Conservation (phyloP, 2,329 filamentous ascomycete genomes). For the Trichoderma brevicompactum region DNA sequence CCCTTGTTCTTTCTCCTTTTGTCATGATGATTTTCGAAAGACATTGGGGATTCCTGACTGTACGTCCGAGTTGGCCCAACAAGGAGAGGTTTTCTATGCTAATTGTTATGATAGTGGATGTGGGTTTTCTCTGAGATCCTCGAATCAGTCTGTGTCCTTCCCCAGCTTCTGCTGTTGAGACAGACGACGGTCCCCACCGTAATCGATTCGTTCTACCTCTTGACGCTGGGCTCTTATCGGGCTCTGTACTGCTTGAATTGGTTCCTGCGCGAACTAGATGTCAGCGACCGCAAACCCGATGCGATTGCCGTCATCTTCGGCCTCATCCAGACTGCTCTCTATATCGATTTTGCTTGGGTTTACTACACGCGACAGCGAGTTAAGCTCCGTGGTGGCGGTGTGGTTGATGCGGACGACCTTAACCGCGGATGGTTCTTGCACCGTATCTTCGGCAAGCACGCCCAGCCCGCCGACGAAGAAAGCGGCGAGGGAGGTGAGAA, state of each 20-base stretch:
- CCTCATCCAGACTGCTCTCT: constrained; percentile 84
- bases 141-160: constrained; percentile 87
- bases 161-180: constrained; percentile 86
- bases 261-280: constrained; percentile 71
- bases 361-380: constrained; percentile 93
- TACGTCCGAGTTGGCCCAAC: constrained; percentile 41
- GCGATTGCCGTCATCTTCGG: constrained; percentile 82
- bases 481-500: constrained; percentile 50
- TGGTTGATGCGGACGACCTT: constrained; percentile 90
- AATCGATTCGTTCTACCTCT: constrained; percentile 94
- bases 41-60: constrained; percentile 55
- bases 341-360: constrained; percentile 95
- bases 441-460: constrained; percentile 70
- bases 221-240: constrained; percentile 85
- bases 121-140: constrained; percentile 92
- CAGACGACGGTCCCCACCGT: constrained; percentile 96
- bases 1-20: constrained; percentile 71
- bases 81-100: background rate
- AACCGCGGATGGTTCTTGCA: constrained; percentile 82
- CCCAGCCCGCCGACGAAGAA: constrained; percentile 62
- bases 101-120: constrained; percentile 60
- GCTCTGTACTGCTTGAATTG: constrained; percentile 91
- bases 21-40: constrained; percentile 69
- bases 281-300: constrained; percentile 63
- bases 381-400: constrained; percentile 83